Evolutionary conservation across 179 eudicot species (phyloP).

Genomic region (Nepenthes alata): DNA sequence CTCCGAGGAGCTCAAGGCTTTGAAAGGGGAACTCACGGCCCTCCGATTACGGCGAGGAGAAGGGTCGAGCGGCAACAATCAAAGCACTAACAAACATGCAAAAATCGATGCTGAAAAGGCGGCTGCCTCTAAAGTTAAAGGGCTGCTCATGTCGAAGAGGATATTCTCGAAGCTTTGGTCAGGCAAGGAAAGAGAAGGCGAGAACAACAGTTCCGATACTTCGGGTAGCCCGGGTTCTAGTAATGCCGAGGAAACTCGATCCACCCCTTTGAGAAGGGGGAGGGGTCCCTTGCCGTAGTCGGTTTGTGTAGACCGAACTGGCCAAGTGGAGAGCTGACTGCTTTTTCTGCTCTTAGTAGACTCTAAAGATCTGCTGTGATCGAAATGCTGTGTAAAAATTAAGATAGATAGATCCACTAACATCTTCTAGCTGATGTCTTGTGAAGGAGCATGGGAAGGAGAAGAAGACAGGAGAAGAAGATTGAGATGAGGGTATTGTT

Average conservation of each 20-base stretch:
- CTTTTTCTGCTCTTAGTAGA: too few relatives aligned
- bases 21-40: constrained; percentile 37
- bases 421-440: too few relatives aligned
- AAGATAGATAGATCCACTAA: too few relatives aligned
- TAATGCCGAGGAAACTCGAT: constrained; percentile 44
- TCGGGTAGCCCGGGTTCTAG: constrained; percentile 72
- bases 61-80: constrained; percentile 10
- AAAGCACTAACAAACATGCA: constrained; percentile 4
- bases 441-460: too few relatives aligned
- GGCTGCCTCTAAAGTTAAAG: constrained; percentile 35
- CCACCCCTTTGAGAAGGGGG: constrained; percentile 62
- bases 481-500: too few relatives aligned
- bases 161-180: constrained; percentile 68
- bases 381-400: too few relatives aligned
- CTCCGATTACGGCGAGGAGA: constrained; percentile 19
- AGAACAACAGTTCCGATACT: constrained; percentile 76
- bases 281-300: constrained; percentile 23
- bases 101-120: constrained; percentile 30
- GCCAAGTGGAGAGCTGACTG: constrained; percentile 8
- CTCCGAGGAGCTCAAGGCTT: constrained; percentile 26
- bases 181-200: constrained; percentile 49
- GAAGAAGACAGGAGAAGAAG: too few relatives aligned
- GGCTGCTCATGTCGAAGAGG: constrained; percentile 40
- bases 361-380: too few relatives aligned
- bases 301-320: constrained; percentile 50